Conservation (phyloP, 1,139 yeast species). For the Hansenula sp. region DNA sequence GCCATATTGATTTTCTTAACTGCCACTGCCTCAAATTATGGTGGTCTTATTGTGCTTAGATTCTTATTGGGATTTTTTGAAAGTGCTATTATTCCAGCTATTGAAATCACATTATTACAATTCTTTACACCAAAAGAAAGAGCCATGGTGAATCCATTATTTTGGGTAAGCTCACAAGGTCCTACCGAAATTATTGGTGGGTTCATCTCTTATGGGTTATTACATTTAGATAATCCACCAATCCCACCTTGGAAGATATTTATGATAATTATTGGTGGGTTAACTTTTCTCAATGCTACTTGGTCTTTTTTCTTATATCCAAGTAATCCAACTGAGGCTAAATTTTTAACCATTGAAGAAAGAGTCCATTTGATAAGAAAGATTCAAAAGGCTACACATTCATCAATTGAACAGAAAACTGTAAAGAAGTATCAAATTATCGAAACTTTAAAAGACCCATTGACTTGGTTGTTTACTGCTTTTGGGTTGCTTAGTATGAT, state of each 20-base stretch:
- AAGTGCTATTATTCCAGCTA: conserved; percentile 44
- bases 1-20: not conserved
- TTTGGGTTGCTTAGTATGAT: conserved; percentile 33
- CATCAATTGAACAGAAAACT: conserved; percentile 26
- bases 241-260: conserved; percentile 43
- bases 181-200: conserved; percentile 32
- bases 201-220: conserved; percentile 27
- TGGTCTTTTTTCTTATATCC: conserved; percentile 42
- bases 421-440: conserved; percentile 49
- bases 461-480: conserved; percentile 45
- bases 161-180: conserved; percentile 49
- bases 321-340: conserved; percentile 41
- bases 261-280: conserved; percentile 41
- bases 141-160: conserved; percentile 41
- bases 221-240: conserved; percentile 19
- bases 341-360: conserved; percentile 45
- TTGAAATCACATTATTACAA: conserved; percentile 47
- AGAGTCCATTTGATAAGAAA: conserved; percentile 44
- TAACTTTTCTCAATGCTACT: conserved; percentile 43
- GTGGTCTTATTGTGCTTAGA: conserved; percentile 38
- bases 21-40: conserved; percentile 20
- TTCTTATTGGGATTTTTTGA: conserved; percentile 43
- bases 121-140: conserved; percentile 43
- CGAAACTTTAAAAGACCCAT: conserved; percentile 36
- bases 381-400: conserved; percentile 51